These are phyloP conservation scores for Hypoxylon fragiforme DNA, from an alignment of 495 filamentous ascomycete species.

Conservation along the genomic window DNA sequence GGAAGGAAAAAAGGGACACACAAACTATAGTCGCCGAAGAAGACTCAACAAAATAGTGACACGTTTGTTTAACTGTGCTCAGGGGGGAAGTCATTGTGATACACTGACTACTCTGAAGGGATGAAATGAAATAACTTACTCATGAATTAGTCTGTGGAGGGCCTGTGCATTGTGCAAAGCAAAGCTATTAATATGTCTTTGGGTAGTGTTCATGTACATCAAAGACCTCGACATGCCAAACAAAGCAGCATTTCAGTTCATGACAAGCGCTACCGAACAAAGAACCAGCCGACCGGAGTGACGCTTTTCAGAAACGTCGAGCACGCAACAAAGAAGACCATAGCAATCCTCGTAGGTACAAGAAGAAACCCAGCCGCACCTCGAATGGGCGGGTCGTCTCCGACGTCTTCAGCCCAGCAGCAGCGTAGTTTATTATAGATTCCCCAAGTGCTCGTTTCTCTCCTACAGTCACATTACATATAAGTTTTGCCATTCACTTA, in stretches of 20 bases:
- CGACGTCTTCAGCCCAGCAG: conserved; percentile 26
- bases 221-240: conserved; percentile 34
- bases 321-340: conserved; percentile 27
- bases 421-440: conserved; percentile 30
- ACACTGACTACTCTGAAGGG: conserved; percentile 12
- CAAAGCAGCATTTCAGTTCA: conserved; percentile 25
- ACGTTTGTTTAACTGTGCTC: conserved; percentile 12
- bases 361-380: conserved; percentile 36
- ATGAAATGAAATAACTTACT: conserved; percentile 15
- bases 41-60: conserved; percentile 19
- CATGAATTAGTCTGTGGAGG: not conserved
- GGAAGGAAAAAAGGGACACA: not conserved
- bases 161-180: no score
- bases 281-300: conserved; percentile 17
- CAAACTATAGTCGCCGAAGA: conserved; percentile 6
- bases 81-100: not conserved
- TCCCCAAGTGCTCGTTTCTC: conserved; percentile 35
- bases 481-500: conserved; percentile 24
- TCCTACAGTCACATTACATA: conserved; percentile 21
- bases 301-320: conserved; percentile 27
- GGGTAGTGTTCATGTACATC: conserved; percentile 9
- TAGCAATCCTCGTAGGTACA: conserved; percentile 30
- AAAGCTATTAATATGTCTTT: conserved; percentile 18
- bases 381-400: conserved; percentile 21
- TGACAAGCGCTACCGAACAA: conserved; percentile 31